A percentile compares a stretch with the other conserved stretches of the same genome.
phyloP scores from a whole-genome alignment of 73 alveolate genomes.

The Paramecium pentaurelia region DNA sequence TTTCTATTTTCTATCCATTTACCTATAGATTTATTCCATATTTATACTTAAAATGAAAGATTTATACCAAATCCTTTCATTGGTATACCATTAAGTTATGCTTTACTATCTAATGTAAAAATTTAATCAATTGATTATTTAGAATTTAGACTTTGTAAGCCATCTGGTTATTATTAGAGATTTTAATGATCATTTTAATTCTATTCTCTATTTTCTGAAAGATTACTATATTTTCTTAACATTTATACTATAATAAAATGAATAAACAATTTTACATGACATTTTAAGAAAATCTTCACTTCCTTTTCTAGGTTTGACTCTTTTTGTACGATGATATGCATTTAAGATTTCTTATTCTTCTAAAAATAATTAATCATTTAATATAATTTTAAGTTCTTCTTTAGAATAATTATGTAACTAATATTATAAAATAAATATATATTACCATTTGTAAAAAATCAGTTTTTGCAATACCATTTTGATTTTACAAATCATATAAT shows the following conservation, averaged over 20 bases:
- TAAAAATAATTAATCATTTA: conserved; percentile 12
- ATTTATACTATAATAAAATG: not conserved
- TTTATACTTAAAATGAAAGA: not conserved
- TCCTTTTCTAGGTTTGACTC: not conserved
- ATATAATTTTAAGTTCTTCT: not conserved
- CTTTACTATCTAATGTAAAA: not conserved
- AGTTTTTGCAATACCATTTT: not conserved
- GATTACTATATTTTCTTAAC: not conserved
- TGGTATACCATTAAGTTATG: not conserved
- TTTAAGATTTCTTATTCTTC: not conserved
- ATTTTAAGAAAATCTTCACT: not conserved
- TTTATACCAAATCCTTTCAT: not conserved
- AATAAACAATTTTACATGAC: not conserved
- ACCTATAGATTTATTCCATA: not conserved
- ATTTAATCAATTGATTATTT: not conserved
- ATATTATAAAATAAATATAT: no score
- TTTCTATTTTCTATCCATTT: not conserved
- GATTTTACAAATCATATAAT: not conserved
- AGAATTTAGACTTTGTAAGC: not conserved
- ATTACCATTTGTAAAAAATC: conserved; percentile 35
- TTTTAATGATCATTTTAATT: not conserved
- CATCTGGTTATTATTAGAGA: not conserved
- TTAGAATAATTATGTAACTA: conserved; percentile 8
- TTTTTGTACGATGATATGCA: not conserved
- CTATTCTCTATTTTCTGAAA: not conserved